Conservation (phyloP, 2,329 filamentous ascomycete species). For the Pseudogymnoascus sp. region DNA sequence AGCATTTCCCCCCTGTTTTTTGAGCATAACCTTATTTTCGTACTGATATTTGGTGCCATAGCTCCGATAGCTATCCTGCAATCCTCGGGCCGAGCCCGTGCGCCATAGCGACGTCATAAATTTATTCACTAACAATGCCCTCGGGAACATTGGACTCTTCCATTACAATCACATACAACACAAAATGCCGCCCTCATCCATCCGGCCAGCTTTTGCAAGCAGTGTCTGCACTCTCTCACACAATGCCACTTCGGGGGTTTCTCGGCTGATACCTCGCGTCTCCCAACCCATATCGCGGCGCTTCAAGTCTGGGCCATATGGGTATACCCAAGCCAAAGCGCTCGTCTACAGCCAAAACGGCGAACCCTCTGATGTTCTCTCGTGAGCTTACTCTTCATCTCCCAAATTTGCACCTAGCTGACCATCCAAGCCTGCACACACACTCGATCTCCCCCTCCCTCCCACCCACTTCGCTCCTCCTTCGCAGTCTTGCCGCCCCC, state of each 20-base stretch:
- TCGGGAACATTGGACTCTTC: neutral
- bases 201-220: constrained; percentile 1
- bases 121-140: neutral
- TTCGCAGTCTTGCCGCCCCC: constrained; percentile 81
- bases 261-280: neutral
- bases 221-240: neutral
- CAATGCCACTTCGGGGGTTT: neutral
- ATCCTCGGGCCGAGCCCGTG: neutral
- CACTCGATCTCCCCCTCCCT: constrained; percentile 71
- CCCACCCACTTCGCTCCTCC: constrained; percentile 57
- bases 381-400: constrained; percentile 32
- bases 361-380: constrained; percentile 63
- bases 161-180: neutral
- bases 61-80: neutral
- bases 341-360: constrained; percentile 68
- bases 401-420: neutral
- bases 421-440: constrained; percentile 48
- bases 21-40: neutral
- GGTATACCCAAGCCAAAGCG: constrained; percentile 79
- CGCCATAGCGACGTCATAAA: neutral
- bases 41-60: neutral
- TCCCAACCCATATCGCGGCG: constrained; percentile 26
- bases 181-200: neutral
- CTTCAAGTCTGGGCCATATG: constrained; percentile 51
- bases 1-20: neutral